These are phyloP conservation scores for Orbilia ellipsospora DNA, from an alignment of 2,329 filamentous ascomycete species.

Conservation along the genomic window DNA sequence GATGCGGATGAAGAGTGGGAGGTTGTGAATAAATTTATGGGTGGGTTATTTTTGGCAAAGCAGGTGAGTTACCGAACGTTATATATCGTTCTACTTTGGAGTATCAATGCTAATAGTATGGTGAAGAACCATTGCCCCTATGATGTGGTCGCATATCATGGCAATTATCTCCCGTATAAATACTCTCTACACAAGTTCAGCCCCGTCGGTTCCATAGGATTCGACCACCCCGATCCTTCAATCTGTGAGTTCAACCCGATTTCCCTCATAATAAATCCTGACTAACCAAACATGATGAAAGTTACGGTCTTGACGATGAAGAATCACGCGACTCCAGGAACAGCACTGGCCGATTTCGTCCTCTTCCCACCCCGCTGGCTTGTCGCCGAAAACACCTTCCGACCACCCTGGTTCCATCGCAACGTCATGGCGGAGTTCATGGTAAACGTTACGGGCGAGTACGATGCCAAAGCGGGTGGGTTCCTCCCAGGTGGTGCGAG, in stretches of 20 bases:
- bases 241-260: conserved; percentile 66
- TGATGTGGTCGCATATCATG: conserved; percentile 83
- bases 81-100: too few species aligned
- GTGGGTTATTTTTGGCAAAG: conserved; percentile 44
- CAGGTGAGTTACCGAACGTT: conserved; percentile 16
- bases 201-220: conserved; percentile 77
- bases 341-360: conserved; percentile 74
- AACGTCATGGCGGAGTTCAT: conserved; percentile 76
- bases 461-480: conserved; percentile 70
- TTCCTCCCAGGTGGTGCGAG: conserved; percentile 72
- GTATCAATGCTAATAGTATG: too few species aligned
- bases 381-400: conserved; percentile 71
- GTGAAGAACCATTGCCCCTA: conserved; percentile 76
- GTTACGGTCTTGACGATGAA: conserved; percentile 72
- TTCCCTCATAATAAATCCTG: neutral
- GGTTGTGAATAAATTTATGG: conserved; percentile 55
- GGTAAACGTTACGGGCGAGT: conserved; percentile 72
- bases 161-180: conserved; percentile 82
- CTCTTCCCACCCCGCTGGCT: conserved; percentile 75
- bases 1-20: conserved; percentile 68
- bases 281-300: neutral
- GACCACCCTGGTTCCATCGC: conserved; percentile 73
- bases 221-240: conserved; percentile 80
- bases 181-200: conserved; percentile 83
- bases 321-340: conserved; percentile 69